phyloP scores from a whole-genome alignment of 2,329 filamentous ascomycete genomes.

The Penicillium rolfsii region DNA sequence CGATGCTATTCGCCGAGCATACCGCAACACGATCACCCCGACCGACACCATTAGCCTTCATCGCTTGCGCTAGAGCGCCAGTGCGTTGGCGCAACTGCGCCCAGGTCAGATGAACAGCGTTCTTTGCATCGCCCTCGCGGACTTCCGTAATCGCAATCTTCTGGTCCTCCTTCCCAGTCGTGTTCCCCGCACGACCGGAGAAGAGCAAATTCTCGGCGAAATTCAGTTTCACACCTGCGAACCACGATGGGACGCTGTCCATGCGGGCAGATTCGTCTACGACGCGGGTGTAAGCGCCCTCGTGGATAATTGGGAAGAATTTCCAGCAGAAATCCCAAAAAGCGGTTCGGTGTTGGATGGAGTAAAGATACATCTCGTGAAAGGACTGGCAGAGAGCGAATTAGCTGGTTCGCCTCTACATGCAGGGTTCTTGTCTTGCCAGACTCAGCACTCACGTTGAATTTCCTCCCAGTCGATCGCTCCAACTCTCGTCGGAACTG shows the following conservation, averaged over 20 bases:
- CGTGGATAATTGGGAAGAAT: slow-evolving; percentile 63
- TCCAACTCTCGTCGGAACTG: slow-evolving; percentile 26
- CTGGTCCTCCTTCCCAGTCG: slow-evolving; percentile 67
- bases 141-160: slow-evolving; percentile 72
- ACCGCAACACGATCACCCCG: slow-evolving; percentile 76
- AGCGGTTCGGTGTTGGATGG: slow-evolving; percentile 61
- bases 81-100: slow-evolving; percentile 64
- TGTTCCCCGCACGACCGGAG: slow-evolving; percentile 51
- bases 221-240: slow-evolving; percentile 72
- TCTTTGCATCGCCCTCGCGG: slow-evolving; percentile 43
- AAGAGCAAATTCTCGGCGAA: slow-evolving; percentile 82
- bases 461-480: slow-evolving; percentile 20
- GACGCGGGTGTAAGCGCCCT: slow-evolving; percentile 61
- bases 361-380: slow-evolving; percentile 71
- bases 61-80: slow-evolving; percentile 64
- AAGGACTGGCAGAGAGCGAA: slow-evolving; percentile 47
- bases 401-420: neutral
- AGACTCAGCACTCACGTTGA: slow-evolving; percentile 14
- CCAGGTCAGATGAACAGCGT: slow-evolving; percentile 64
- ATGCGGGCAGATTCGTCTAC: slow-evolving; percentile 73
- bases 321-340: slow-evolving; percentile 71
- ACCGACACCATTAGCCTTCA: slow-evolving; percentile 66
- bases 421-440: neutral
- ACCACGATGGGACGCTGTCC: slow-evolving; percentile 75
- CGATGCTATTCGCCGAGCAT: slow-evolving; percentile 73